A percentile compares a stretch with the other conserved stretches of the same genome.
phyloP scores from a whole-genome alignment of 2,329 filamentous ascomycete species.

The Pseudogymnoascus sp. region DNA sequence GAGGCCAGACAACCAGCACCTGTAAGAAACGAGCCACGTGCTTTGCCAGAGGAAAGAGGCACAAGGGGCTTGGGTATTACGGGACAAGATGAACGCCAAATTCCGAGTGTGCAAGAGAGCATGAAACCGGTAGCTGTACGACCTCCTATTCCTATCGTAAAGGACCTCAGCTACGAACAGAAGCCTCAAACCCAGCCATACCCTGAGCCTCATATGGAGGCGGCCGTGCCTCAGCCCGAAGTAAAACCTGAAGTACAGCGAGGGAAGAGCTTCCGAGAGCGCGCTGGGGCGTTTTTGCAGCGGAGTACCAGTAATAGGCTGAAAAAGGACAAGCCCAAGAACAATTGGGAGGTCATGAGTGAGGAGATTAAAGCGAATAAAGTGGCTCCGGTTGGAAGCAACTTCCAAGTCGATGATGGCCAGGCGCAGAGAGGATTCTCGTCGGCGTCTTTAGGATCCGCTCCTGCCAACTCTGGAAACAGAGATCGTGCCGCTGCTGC shows the following conservation, averaged over 20 bases:
- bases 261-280: constrained; percentile 54
- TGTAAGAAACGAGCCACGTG: constrained; percentile 21
- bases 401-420: neutral
- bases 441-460: neutral
- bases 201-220: neutral
- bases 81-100: neutral
- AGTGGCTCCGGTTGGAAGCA: neutral
- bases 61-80: neutral
- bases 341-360: neutral
- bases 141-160: constrained; percentile 13
- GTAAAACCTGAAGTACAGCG: constrained; percentile 31
- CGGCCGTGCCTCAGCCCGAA: neutral
- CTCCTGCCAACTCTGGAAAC: neutral
- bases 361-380: neutral
- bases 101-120: constrained; percentile 19
- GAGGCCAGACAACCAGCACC: constrained; percentile 26
- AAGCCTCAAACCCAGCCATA: neutral
- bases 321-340: constrained; percentile 37
- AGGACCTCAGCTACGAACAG: constrained; percentile 17
- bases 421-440: neutral
- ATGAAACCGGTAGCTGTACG: constrained; percentile 16
- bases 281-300: constrained; percentile 34
- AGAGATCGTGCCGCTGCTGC: neutral
- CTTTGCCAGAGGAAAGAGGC: constrained; percentile 20
- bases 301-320: constrained; percentile 52